Percentiles rank a stretch among this genome's conserved stretches.
Evolutionary conservation across 176 grass and related monocot species (phyloP).

Genomic region (Chrysopogon serrulatus): DNA sequence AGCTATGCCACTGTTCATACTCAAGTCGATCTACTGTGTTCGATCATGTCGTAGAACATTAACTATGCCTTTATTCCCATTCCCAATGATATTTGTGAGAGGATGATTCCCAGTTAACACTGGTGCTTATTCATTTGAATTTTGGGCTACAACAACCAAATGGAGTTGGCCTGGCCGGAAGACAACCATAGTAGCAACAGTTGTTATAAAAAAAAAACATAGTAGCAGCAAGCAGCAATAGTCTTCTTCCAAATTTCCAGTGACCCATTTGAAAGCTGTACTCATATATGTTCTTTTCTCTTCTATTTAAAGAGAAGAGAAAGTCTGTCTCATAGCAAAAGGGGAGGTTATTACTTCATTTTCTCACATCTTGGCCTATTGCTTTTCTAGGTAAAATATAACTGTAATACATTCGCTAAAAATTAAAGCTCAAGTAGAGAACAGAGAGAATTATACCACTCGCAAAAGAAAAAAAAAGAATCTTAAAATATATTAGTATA

Average conservation of each 20-base stretch:
- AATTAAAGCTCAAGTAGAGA: neutral
- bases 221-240: too few species aligned
- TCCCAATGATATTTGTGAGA: neutral
- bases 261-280: neutral
- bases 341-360: too few species aligned
- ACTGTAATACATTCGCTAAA: neutral
- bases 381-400: neutral
- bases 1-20: too few species aligned
- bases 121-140: neutral
- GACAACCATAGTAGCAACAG: too few species aligned
- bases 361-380: neutral
- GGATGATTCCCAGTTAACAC: neutral
- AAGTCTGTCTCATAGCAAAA: neutral
- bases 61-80: neutral
- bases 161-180: neutral
- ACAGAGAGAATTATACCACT: neutral
- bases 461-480: neutral
- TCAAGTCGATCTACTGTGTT: neutral
- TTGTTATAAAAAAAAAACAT: too few species aligned
- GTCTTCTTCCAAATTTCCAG: neutral
- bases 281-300: neutral
- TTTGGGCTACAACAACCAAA: neutral
- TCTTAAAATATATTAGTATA: neutral
- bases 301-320: neutral
- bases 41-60: neutral